Conservation (phyloP, 805 yeast genomes). For the Nakazawaea wickerhamii region DNA sequence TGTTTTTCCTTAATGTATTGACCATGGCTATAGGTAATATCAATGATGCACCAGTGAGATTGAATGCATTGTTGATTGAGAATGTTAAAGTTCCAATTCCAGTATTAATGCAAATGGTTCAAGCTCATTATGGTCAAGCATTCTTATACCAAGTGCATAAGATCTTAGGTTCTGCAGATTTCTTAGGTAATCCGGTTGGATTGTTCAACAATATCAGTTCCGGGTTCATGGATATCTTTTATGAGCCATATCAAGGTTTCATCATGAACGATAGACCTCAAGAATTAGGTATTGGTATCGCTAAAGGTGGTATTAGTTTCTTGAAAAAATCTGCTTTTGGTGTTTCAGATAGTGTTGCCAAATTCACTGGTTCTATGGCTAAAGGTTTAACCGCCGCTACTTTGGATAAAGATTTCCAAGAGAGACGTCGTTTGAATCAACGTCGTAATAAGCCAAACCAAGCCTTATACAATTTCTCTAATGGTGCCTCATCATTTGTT, state of each 20-base stretch:
- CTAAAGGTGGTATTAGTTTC: constrained; percentile 94
- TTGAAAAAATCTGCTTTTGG: constrained; percentile 94
- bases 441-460: constrained; percentile 77
- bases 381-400: constrained; percentile 92
- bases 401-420: constrained; percentile 80
- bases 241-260: constrained; percentile 96
- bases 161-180: constrained; percentile 92
- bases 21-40: constrained; percentile 97
- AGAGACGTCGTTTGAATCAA: constrained; percentile 67
- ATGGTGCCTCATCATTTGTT: constrained; percentile 84
- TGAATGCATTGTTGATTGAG: constrained; percentile 83
- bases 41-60: constrained; percentile 90
- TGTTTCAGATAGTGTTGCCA: constrained; percentile 86
- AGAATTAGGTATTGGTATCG: constrained; percentile 90
- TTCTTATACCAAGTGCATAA: constrained; percentile 89
- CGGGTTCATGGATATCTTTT: constrained; percentile 93
- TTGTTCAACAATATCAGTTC: constrained; percentile 88
- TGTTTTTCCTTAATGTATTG: constrained; percentile 75
- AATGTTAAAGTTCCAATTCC: constrained; percentile 85
- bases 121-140: constrained; percentile 87
- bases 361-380: constrained; percentile 89
- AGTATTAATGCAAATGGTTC: constrained; percentile 59
- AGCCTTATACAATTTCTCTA: constrained; percentile 76
- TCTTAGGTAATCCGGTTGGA: constrained; percentile 96
- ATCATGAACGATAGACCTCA: constrained; percentile 93